Evolutionary conservation across 768 basidiomycete genomes (phyloP), one percentile per base, ranked within the genome.

Genomic region (Suillus subluteus): DNA sequence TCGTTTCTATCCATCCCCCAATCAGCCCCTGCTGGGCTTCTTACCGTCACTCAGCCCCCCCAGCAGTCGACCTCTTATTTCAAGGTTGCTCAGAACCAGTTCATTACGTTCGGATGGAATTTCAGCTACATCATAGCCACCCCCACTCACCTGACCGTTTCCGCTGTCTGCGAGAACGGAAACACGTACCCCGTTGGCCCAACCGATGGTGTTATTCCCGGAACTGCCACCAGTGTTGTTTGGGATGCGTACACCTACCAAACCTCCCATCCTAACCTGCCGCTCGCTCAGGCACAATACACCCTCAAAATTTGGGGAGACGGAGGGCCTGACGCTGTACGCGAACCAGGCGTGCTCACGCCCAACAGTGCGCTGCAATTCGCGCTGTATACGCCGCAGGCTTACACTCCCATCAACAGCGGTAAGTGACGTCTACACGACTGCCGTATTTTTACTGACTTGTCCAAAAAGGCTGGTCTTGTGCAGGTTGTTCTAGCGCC

Each of bases 71-170:
- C 91, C 3, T 92, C 94, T 30, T 97, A 88, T 82, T 97, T 88
- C 83, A 95, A 96, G 84, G 91, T 98, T 74, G 92, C 94, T 0
- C 80, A 81, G 1, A 82, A 81, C 61, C 84, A 93, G 69, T 79
- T 82, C 67, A 87, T 98, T 74, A 97, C 95, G 26, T 94, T 98
- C 76, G 96, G 85, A 13, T 98, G 95, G 96, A 95, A 94, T 78
- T 86, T 95, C 72, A 94, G 93, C 18, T 83, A 83, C 65, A 81
- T 98, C 50, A 79, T 91, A 69, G 85, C 82, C 50, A 88, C 86
- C 0, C 95, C 95, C 0, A 86, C 88, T 4, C 82, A 83, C 70
- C 84, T 97, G 67, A 96, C 95, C 16, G 83, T 97, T 67, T 87
- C 87, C 46, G 95, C 95, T 37, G 83, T 90, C 54, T 91, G 92